Evolutionary conservation across 305 asterid species (phyloP).

Genomic region (Solanum hybrid): DNA sequence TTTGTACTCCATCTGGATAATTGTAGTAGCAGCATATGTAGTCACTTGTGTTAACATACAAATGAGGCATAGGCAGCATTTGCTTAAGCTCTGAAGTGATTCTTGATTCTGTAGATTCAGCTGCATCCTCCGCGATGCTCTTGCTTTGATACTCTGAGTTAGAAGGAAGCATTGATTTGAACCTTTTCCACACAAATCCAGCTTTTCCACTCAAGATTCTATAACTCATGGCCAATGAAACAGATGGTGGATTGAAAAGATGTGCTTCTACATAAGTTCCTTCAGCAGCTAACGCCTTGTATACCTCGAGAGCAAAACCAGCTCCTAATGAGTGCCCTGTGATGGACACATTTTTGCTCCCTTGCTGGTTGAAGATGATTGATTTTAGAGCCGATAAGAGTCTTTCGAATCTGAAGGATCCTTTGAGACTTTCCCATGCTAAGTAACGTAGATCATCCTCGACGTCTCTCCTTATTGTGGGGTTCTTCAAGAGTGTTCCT

Average conservation of each 20-base stretch:
- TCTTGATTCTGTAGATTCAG: neutral
- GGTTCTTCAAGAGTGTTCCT: conserved; percentile 70
- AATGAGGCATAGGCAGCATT: conserved; percentile 34
- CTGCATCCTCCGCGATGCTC: conserved; percentile 6
- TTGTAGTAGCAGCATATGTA: conserved; percentile 83
- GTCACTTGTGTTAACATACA: conserved; percentile 77
- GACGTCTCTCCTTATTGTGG: conserved; percentile 67
- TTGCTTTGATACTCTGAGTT: conserved; percentile 16
- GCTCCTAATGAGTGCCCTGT: conserved; percentile 92
- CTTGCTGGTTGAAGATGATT: conserved; percentile 39
- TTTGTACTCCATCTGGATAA: conserved; percentile 37
- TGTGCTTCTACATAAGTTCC: conserved; percentile 77
- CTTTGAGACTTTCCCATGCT: conserved; percentile 78
- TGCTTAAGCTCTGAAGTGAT: conserved; percentile 11
- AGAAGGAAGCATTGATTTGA: conserved; percentile 43
- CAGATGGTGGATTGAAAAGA: conserved; percentile 89
- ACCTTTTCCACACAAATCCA: conserved; percentile 59
- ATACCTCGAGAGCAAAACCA: conserved; percentile 85
- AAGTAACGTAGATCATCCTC: conserved; percentile 83
- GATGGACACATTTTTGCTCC: conserved; percentile 57
- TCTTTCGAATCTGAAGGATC: conserved; percentile 60
- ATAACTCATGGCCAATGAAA: conserved; percentile 74
- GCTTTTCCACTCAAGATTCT: conserved; percentile 63
- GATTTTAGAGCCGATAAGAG: conserved; percentile 38
- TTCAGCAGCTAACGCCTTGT: conserved; percentile 71